phyloP scores from a whole-genome alignment of 129 eudicot genomes.

The Solidago caesia region DNA sequence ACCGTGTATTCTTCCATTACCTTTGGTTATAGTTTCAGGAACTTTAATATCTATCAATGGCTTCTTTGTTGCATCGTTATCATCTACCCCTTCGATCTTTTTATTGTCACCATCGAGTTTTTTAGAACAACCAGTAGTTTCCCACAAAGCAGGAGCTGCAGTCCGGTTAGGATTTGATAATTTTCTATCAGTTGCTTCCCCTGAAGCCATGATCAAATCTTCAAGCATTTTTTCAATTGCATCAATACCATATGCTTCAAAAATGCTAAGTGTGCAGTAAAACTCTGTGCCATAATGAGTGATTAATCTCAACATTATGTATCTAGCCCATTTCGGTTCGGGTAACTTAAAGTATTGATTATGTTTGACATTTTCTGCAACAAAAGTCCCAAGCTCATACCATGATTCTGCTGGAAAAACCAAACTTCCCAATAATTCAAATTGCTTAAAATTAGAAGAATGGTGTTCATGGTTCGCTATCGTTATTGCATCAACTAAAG shows the following conservation, averaged over 20 bases:
- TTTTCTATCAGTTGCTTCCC: conserved; percentile 34
- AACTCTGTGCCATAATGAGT: conserved; percentile 94
- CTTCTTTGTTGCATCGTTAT: conserved; percentile 37
- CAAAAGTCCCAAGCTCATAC: conserved; percentile 64
- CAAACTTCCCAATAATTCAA: conserved; percentile 81
- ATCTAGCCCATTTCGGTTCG: conserved; percentile 86
- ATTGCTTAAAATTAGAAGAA: conserved; percentile 81
- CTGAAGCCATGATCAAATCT: conserved; percentile 67
- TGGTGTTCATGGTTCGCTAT: conserved; percentile 89
- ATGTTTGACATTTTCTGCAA: conserved; percentile 81
- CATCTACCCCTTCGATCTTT: conserved; percentile 36
- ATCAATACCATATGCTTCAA: conserved; percentile 87
- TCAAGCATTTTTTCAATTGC: conserved; percentile 94
- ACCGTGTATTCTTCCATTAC: conserved; percentile 61
- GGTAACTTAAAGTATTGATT: conserved; percentile 70
- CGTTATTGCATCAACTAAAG: conserved; percentile 71
- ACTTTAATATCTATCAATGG: conserved; percentile 32
- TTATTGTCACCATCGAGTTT: conserved; percentile 36
- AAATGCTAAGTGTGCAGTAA: conserved; percentile 77
- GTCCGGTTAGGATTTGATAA: conserved; percentile 36
- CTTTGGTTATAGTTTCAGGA: conserved; percentile 55
- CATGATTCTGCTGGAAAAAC: conserved; percentile 77
- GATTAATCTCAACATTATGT: conserved; percentile 60
- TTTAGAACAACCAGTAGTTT: conserved; percentile 15
- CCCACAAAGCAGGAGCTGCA: conserved; percentile 27